phyloP scores from a whole-genome alignment of 768 basidiomycete genomes.

The Mycena olivaceomarginata region DNA sequence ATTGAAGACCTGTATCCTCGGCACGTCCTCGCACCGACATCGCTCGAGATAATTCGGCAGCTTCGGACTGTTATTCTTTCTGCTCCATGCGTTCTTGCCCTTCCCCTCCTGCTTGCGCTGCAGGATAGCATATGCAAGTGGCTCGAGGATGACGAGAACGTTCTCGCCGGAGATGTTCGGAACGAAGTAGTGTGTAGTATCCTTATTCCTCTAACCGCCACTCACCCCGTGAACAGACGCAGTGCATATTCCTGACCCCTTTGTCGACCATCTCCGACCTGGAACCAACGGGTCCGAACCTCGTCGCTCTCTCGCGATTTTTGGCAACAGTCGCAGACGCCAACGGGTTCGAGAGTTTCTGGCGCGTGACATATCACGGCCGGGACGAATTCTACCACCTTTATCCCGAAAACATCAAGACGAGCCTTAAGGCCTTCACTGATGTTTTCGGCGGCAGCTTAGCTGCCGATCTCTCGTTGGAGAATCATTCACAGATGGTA shows the following conservation, averaged over 20 bases:
- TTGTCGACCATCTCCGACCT: slow-evolving; percentile 61
- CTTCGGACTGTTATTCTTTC: slow-evolving; percentile 58
- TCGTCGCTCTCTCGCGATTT: slow-evolving; percentile 65
- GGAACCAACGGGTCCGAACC: slow-evolving; percentile 62
- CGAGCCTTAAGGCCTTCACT: slow-evolving; percentile 66
- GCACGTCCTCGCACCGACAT: slow-evolving; percentile 47
- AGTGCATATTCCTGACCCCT: slow-evolving; percentile 65
- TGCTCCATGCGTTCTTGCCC: slow-evolving; percentile 50
- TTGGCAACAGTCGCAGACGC: slow-evolving; percentile 72
- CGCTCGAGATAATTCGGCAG: slow-evolving; percentile 60
- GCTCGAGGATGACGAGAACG: slow-evolving; percentile 68
- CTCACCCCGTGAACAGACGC: slow-evolving; percentile 49
- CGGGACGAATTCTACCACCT: slow-evolving; percentile 55
- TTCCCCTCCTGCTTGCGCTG: slow-evolving; percentile 59
- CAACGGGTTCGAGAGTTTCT: slow-evolving; percentile 73
- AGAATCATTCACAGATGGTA: slow-evolving; percentile 61
- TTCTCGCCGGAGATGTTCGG: slow-evolving; percentile 66
- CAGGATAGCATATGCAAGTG: slow-evolving; percentile 66
- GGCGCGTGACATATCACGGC: slow-evolving; percentile 74
- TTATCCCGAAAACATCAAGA: slow-evolving; percentile 66
- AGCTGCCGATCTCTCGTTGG: slow-evolving; percentile 63
- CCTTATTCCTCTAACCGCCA: not conserved
- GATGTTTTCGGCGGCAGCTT: slow-evolving; percentile 70
- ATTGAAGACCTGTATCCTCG: slow-evolving; percentile 60
- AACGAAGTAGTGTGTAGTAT: slow-evolving; percentile 65